Evolutionary conservation across 2,329 filamentous ascomycete species (phyloP).

Genomic region (Pseudogymnoascus sp.): DNA sequence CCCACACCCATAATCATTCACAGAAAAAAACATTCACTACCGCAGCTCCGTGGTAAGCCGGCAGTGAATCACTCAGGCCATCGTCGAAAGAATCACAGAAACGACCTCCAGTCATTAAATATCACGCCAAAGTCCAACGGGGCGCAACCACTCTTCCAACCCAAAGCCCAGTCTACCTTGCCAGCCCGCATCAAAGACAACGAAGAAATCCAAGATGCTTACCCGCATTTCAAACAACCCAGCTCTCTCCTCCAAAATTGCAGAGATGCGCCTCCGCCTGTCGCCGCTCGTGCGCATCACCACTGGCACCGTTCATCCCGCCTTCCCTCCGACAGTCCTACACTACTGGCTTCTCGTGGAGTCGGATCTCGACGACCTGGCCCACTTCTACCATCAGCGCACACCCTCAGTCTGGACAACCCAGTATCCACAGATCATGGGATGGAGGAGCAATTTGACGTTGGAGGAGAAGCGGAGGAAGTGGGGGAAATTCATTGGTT

Average conservation of each 20-base stretch:
- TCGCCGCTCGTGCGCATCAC: slow-evolving; percentile 57
- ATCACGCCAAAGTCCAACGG: background rate
- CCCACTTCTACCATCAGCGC: slow-evolving; percentile 65
- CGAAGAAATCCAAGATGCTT: background rate
- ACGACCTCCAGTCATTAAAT: background rate
- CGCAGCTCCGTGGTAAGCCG: background rate
- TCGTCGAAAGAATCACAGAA: background rate
- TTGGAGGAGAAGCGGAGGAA: slow-evolving; percentile 59
- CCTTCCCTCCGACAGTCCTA: slow-evolving; percentile 58
- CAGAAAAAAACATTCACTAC: background rate
- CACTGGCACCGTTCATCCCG: slow-evolving; percentile 52
- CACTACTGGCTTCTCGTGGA: slow-evolving; percentile 68
- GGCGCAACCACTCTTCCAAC: background rate
- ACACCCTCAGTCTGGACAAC: slow-evolving; percentile 45
- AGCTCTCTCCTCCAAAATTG: slow-evolving; percentile 51
- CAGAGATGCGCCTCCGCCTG: slow-evolving; percentile 56
- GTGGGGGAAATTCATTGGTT: slow-evolving; percentile 65
- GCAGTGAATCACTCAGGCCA: background rate
- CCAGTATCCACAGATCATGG: slow-evolving; percentile 61
- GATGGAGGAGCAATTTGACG: slow-evolving; percentile 46
- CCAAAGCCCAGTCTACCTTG: background rate
- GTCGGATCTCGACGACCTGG: slow-evolving; percentile 58
- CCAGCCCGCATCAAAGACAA: background rate
- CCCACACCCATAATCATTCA: background rate
- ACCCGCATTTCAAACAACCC: slow-evolving; percentile 32